Evolutionary conservation across 2,329 filamentous ascomycete species (phyloP).

Genomic region (Cladosporium phlei): DNA sequence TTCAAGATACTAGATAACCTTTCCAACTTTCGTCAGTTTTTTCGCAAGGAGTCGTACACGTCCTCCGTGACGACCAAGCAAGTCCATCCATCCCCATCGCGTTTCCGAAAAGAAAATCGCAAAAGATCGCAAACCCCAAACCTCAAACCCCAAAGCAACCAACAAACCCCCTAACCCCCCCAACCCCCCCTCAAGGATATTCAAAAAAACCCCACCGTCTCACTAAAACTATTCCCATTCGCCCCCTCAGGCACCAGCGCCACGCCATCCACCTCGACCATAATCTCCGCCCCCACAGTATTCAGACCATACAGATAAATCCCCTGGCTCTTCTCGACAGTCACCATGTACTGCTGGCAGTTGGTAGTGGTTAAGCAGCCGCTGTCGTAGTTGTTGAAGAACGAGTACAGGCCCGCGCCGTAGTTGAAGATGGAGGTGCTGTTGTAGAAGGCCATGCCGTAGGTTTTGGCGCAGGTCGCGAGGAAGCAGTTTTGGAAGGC

Average conservation of each 20-base stretch:
- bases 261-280: constrained; percentile 36
- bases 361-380: constrained; percentile 41
- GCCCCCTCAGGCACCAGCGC: constrained; percentile 21
- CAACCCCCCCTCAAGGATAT: constrained; percentile 21
- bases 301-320: constrained; percentile 42
- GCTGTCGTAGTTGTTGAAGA: constrained; percentile 54
- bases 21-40: too few species aligned
- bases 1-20: too few species aligned
- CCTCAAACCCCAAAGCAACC: not conserved
- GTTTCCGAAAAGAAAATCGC: too few species aligned
- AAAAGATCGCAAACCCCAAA: too few species aligned
- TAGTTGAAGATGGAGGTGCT: constrained; percentile 48
- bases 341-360: constrained; percentile 47
- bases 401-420: constrained; percentile 55
- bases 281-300: constrained; percentile 43
- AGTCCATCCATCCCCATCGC: too few species aligned
- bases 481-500: constrained; percentile 59
- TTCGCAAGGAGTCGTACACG: too few species aligned
- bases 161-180: not conserved
- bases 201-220: constrained; percentile 30
- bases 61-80: too few species aligned
- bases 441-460: constrained; percentile 67
- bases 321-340: constrained; percentile 39
- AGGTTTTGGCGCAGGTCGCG: constrained; percentile 62
- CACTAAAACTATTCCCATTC: constrained; percentile 24